Percentiles rank a stretch among this genome's conserved stretches.
Conservation (phyloP, 305 asterid species). For the Solanum aculeatissimum region DNA sequence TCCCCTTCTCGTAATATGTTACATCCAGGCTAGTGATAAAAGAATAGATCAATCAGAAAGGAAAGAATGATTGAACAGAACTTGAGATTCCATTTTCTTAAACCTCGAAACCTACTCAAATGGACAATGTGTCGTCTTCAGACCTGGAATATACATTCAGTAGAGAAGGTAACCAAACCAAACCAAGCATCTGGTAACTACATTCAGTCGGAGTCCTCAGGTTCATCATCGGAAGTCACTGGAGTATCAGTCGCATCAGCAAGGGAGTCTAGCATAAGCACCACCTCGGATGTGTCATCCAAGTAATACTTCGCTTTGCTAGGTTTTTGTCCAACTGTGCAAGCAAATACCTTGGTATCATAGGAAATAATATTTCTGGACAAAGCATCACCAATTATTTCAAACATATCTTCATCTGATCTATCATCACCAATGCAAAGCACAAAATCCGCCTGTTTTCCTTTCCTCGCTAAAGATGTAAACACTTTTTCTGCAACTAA, state of each 20-base stretch:
- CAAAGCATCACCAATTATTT: conserved; percentile 54
- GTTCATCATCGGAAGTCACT: conserved; percentile 56
- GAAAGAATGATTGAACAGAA: conserved; percentile 2
- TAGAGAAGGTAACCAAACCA: conserved; percentile 21
- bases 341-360: conserved; percentile 69
- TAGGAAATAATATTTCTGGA: conserved; percentile 50
- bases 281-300: conserved; percentile 79
- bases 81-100: conserved; percentile 21
- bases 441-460: conserved; percentile 67
- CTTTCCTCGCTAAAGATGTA: conserved; percentile 53
- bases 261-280: conserved; percentile 72
- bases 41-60: conserved; percentile 18
- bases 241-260: conserved; percentile 80
- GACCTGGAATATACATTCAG: conserved; percentile 13
- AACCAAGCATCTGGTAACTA: conserved; percentile 13
- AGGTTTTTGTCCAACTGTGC: conserved; percentile 95
- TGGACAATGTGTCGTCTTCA: conserved; percentile 19
- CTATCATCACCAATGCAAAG: conserved; percentile 91
- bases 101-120: conserved; percentile 31
- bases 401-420: conserved; percentile 96
- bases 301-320: conserved; percentile 91
- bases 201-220: conserved; percentile 34
- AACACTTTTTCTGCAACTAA: conserved; percentile 82
- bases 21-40: conserved; percentile 19
- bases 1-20: neutral